Evolutionary conservation across 768 basidiomycete genomes (phyloP).

Genomic region (Erythrobasidium yunnanense): DNA sequence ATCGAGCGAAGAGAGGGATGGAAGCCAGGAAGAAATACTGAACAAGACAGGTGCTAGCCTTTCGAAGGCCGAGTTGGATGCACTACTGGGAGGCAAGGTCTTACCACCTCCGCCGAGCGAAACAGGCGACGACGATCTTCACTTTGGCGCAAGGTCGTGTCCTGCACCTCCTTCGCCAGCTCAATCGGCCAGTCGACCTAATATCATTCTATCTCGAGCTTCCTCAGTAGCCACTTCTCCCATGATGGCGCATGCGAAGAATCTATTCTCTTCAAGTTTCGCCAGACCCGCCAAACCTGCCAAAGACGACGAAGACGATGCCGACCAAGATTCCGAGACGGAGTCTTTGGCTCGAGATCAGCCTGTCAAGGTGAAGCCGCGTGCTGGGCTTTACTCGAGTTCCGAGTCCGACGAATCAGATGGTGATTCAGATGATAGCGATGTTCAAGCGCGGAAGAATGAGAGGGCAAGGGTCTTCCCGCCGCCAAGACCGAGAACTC

Average conservation of each 20-base stretch:
- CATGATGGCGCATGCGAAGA: not conserved
- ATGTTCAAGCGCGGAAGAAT: not conserved
- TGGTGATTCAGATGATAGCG: slow-evolving; percentile 6
- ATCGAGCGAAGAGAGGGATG: too few species aligned
- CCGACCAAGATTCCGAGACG: not conserved
- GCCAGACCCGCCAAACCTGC: not conserved
- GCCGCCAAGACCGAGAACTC: slow-evolving; percentile 6
- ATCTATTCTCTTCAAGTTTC: not conserved
- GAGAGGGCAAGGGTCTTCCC: slow-evolving; percentile 6
- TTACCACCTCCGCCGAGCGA: slow-evolving; percentile 21
- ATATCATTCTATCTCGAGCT: not conserved
- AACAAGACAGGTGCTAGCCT: too few species aligned
- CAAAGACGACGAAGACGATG: slow-evolving; percentile 12
- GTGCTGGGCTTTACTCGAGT: not conserved
- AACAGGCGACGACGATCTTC: slow-evolving; percentile 1
- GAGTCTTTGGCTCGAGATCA: not conserved
- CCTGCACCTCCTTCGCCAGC: too few species aligned
- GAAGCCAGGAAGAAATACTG: too few species aligned
- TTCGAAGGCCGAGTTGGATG: not conserved
- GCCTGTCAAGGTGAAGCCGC: not conserved
- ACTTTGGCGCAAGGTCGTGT: not conserved
- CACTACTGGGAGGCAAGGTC: slow-evolving; percentile 10
- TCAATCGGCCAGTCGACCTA: not conserved
- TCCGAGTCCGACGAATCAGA: not conserved
- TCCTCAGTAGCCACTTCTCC: not conserved